Evolutionary conservation across 306 rosid species (phyloP).

Genomic region (Fragaria vesca): DNA sequence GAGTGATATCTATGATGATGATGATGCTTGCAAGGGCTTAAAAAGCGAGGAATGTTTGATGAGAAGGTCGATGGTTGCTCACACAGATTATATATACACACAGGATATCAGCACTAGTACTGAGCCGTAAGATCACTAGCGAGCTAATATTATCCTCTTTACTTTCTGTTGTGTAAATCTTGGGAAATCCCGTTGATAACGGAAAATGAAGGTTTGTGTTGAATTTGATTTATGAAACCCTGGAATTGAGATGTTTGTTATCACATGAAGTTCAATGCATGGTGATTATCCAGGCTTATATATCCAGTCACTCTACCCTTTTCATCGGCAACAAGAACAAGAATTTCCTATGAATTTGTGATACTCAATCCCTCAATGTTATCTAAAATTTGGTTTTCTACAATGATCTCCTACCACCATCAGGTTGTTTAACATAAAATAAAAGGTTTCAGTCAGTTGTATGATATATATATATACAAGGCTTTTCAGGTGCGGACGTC

Average conservation of each 20-base stretch:
- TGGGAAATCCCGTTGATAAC: neutral
- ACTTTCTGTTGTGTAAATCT: neutral
- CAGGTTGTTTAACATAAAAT: neutral
- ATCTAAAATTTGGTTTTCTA: too few species aligned
- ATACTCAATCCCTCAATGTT: neutral
- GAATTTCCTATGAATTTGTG: neutral
- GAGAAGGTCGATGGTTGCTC: slow-evolving; percentile 47
- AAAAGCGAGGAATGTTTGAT: slow-evolving; percentile 44
- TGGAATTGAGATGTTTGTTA: slow-evolving; percentile 2
- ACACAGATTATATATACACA: slow-evolving; percentile 62
- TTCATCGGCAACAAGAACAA: neutral
- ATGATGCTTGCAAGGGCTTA: slow-evolving; percentile 37
- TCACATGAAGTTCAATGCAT: neutral
- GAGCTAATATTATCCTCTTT: neutral
- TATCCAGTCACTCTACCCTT: neutral
- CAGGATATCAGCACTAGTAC: slow-evolving; percentile 30
- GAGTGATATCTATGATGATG: slow-evolving; percentile 24
- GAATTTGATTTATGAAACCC: neutral
- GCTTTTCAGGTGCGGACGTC: too few species aligned
- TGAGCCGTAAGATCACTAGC: slow-evolving; percentile 31
- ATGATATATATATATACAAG: neutral
- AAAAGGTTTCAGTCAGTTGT: neutral
- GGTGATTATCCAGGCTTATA: neutral
- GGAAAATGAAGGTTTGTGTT: neutral
- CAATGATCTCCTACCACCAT: neutral